A percentile compares a stretch with the other conserved stretches of the same genome.
Evolutionary conservation across 441 rosid species (phyloP).

Genomic region (Pelargonium australe): DNA sequence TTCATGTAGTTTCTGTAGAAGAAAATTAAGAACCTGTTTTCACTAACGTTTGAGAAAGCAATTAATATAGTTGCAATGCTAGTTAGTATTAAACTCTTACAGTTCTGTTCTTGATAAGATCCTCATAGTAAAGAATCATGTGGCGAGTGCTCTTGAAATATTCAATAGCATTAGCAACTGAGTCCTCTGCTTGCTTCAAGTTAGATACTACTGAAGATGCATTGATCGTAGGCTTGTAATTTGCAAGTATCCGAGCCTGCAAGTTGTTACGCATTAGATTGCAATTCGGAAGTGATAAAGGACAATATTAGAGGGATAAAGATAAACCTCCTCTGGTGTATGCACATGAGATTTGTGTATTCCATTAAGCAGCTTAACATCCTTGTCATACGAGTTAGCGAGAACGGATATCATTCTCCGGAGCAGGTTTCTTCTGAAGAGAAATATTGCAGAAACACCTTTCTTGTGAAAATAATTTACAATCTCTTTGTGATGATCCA

Average conservation of each 20-base stretch:
- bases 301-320: not conserved
- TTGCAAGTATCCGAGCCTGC: constrained; percentile 44
- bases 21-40: not conserved
- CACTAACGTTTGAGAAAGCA: not conserved
- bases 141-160: constrained; percentile 46
- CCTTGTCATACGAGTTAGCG: constrained; percentile 47
- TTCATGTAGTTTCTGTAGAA: constrained; percentile 34
- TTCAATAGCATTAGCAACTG: constrained; percentile 26
- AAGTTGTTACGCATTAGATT: not conserved
- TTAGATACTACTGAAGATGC: constrained; percentile 31
- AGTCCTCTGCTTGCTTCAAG: constrained; percentile 36
- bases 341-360: constrained; percentile 67
- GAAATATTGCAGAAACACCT: constrained; percentile 45
- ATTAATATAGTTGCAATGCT: not conserved
- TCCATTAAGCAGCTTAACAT: constrained; percentile 43
- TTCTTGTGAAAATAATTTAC: constrained; percentile 41
- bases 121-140: constrained; percentile 47
- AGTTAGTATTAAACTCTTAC: constrained; percentile 25
- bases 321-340: constrained; percentile 35
- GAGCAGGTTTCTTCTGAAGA: constrained; percentile 47
- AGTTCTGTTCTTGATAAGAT: constrained; percentile 34
- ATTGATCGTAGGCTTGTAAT: constrained; percentile 42
- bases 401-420: constrained; percentile 44
- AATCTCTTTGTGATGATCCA: constrained; percentile 43
- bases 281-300: not conserved